phyloP scores from a whole-genome alignment of 2,329 filamentous ascomycete genomes.

The Corinectria fuckeliana region DNA sequence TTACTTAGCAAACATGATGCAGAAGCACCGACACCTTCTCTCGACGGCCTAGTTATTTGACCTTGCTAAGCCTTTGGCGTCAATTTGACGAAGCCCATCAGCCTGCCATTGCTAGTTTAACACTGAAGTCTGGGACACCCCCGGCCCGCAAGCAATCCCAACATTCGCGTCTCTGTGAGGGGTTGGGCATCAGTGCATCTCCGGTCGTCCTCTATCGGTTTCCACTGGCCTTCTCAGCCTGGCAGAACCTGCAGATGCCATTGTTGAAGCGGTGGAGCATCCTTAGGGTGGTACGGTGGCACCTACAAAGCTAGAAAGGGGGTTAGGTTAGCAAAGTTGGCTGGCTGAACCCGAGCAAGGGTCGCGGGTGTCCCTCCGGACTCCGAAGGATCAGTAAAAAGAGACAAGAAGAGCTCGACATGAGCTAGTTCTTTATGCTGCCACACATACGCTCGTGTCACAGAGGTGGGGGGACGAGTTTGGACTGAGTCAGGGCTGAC shows the following conservation, averaged over 20 bases:
- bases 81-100: not conserved
- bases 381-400: not conserved
- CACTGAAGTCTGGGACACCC: not conserved
- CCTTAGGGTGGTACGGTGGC: not conserved
- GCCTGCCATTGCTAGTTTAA: not conserved
- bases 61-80: not conserved
- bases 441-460: not conserved
- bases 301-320: constrained; percentile 10
- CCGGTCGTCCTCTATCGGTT: not conserved
- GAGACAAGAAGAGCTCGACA: not conserved
- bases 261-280: constrained; percentile 15
- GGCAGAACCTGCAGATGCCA: constrained; percentile 6
- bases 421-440: not conserved
- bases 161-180: not conserved
- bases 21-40: not conserved
- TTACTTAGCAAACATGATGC: not conserved
- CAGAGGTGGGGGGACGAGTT: not conserved
- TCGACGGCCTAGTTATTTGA: not conserved
- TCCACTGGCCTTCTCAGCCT: constrained; percentile 17
- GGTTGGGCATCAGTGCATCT: not conserved
- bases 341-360: constrained; percentile 3
- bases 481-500: not conserved
- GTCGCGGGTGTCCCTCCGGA: not conserved
- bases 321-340: not conserved
- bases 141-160: not conserved